Conservation (phyloP, 192 early-diverging fungal genomes). For the Jimgerdemannia lactiflua region DNA sequence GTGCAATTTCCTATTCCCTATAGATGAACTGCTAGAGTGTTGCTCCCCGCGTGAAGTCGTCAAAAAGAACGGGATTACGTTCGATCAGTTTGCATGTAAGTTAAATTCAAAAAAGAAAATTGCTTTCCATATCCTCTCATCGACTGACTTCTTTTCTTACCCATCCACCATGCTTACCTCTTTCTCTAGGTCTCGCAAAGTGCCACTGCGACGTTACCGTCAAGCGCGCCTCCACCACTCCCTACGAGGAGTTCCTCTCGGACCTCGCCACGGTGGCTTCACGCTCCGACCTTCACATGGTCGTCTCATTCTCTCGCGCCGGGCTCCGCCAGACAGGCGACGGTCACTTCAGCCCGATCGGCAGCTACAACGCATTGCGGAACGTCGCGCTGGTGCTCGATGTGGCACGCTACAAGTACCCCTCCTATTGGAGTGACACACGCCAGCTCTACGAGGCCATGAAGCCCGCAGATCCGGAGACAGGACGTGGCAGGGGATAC, state of each 20-base stretch:
- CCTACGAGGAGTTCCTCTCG: conserved; percentile 73
- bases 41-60: no score
- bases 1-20: no score
- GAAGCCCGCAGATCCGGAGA: conserved; percentile 78
- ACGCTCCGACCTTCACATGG: conserved; percentile 77
- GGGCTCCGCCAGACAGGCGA: conserved; percentile 87
- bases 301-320: conserved; percentile 80
- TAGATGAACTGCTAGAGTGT: no score
- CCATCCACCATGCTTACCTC: no score
- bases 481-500: conserved; percentile 81
- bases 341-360: conserved; percentile 93
- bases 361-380: conserved; percentile 70
- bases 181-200: conserved; percentile 57
- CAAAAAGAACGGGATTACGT: no score
- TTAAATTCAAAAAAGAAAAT: no score
- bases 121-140: no score
- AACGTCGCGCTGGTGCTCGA: conserved; percentile 84
- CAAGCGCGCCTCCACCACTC: conserved; percentile 62
- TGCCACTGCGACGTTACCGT: conserved; percentile 80
- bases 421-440: conserved; percentile 78
- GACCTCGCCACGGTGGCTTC: conserved; percentile 71
- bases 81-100: no score
- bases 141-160: no score
- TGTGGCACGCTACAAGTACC: conserved; percentile 90
- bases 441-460: conserved; percentile 77